A percentile compares a stretch with the other conserved stretches of the same genome.
Conservation (phyloP, 2,329 filamentous ascomycete genomes). For the Kalmusia sp. region DNA sequence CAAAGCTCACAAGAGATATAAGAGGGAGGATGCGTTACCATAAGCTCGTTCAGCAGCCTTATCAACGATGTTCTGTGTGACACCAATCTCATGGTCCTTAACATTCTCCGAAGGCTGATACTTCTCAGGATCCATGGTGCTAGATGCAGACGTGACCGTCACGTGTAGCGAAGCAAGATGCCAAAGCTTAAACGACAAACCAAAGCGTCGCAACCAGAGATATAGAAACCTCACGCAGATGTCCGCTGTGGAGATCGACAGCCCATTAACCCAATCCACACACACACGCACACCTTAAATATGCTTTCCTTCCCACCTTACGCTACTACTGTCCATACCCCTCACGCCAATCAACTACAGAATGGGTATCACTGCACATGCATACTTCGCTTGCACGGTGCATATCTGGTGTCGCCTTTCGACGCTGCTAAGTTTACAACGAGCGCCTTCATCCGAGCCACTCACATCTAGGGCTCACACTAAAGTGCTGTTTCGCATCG, state of each 20-base stretch:
- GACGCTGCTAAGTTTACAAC: no score
- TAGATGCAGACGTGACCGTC: not conserved
- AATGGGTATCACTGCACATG: no score
- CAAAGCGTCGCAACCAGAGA: not conserved
- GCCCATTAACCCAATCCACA: not conserved
- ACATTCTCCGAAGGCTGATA: constrained; percentile 2
- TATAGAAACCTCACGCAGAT: not conserved
- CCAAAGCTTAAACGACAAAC: not conserved
- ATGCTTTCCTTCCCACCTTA: not conserved
- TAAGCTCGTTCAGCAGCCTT: constrained; percentile 41
- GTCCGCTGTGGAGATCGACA: not conserved
- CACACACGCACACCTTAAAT: not conserved
- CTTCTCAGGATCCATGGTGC: constrained; percentile 1
- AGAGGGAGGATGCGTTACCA: constrained; percentile 27
- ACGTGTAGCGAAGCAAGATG: no score
- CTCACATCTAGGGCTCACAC: no score
- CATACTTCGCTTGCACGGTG: no score
- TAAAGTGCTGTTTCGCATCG: no score
- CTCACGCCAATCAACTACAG: no score
- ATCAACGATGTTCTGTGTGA: constrained; percentile 28
- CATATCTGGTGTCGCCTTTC: no score
- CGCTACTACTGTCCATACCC: no score
- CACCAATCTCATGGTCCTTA: not conserved
- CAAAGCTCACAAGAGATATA: not conserved
- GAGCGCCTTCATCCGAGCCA: not conserved